These are phyloP conservation scores for Alternaria gaisen DNA, from an alignment of 2,329 filamentous ascomycete genomes.

Conservation along the genomic window DNA sequence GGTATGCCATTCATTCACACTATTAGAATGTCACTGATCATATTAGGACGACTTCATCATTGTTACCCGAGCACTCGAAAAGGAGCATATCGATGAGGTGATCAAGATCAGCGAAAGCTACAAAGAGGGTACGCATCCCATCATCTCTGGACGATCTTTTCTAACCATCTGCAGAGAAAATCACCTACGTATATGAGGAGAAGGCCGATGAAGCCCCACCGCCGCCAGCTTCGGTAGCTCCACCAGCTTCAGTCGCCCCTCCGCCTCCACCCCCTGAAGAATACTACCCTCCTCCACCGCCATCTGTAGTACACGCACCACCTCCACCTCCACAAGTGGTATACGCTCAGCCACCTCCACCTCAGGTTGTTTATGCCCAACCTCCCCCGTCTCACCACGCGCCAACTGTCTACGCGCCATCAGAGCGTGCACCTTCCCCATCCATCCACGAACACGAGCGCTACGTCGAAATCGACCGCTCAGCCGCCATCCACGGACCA, in stretches of 20 bases:
- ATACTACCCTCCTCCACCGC: conserved; percentile 26
- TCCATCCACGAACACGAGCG: conserved; percentile 45
- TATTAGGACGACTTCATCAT: conserved; percentile 79
- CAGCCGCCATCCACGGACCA: conserved; percentile 57
- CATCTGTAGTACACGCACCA: conserved; percentile 26
- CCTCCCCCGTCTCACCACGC: conserved; percentile 33
- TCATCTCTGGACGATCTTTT: neutral
- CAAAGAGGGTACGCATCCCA: conserved; percentile 55
- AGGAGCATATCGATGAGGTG: conserved; percentile 90
- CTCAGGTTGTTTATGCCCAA: conserved; percentile 14
- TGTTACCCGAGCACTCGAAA: conserved; percentile 83
- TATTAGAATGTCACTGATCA: conserved; percentile 37
- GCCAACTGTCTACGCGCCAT: conserved; percentile 41
- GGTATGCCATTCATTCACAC: conserved; percentile 59
- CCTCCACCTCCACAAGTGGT: conserved; percentile 34
- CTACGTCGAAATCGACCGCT: conserved; percentile 56
- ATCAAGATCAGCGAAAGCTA: conserved; percentile 84
- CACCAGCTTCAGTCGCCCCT: conserved; percentile 22
- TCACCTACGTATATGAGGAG: conserved; percentile 49
- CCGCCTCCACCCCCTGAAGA: conserved; percentile 32
- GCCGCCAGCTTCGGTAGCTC: conserved; percentile 28
- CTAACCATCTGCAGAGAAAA: conserved; percentile 41
- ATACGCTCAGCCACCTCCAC: conserved; percentile 32
- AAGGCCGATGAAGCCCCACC: conserved; percentile 23
- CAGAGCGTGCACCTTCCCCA: conserved; percentile 46